phyloP scores from a whole-genome alignment of 1,139 yeast species.

The Debaryomycetaceae sp. region DNA sequence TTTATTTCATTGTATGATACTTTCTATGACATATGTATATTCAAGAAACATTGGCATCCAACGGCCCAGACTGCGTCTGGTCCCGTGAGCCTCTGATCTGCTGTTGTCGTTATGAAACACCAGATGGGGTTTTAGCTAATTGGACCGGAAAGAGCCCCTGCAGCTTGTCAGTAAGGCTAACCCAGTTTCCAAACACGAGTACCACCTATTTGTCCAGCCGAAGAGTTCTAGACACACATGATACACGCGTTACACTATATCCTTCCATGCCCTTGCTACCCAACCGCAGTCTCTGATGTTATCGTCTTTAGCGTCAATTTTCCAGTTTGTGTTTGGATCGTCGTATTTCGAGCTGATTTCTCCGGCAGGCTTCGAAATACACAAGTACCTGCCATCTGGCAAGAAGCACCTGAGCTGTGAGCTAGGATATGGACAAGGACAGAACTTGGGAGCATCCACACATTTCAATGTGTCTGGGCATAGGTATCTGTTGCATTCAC shows the following conservation, averaged over 20 bases:
- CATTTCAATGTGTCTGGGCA: constrained; percentile 84
- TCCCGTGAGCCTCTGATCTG: too few relatives aligned
- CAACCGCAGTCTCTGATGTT: constrained; percentile 75
- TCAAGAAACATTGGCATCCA: too few relatives aligned
- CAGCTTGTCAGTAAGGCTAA: too few relatives aligned
- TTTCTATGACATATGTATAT: too few relatives aligned
- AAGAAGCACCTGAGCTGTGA: constrained; percentile 78
- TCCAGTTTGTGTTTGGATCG: constrained; percentile 51
- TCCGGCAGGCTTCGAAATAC: constrained; percentile 78
- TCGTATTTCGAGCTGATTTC: constrained; percentile 32
- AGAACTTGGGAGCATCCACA: constrained; percentile 62
- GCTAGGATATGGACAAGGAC: constrained; percentile 89
- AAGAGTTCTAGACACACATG: too few relatives aligned
- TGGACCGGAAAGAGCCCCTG: too few relatives aligned
- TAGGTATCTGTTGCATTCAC: constrained; percentile 63
- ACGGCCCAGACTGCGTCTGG: too few relatives aligned
- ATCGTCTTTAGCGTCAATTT: constrained; percentile 48
- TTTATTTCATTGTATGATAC: too few relatives aligned
- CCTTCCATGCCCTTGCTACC: constrained; percentile 57
- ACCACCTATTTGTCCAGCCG: too few relatives aligned
- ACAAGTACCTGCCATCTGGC: constrained; percentile 67
- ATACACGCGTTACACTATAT: constrained; percentile 24
- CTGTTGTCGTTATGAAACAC: too few relatives aligned
- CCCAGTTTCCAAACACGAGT: too few relatives aligned
- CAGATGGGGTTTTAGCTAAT: too few relatives aligned